Base-by-base conservation (phyloP, 23 red algal genomes). In the Porphyridium purpureum region DNA sequence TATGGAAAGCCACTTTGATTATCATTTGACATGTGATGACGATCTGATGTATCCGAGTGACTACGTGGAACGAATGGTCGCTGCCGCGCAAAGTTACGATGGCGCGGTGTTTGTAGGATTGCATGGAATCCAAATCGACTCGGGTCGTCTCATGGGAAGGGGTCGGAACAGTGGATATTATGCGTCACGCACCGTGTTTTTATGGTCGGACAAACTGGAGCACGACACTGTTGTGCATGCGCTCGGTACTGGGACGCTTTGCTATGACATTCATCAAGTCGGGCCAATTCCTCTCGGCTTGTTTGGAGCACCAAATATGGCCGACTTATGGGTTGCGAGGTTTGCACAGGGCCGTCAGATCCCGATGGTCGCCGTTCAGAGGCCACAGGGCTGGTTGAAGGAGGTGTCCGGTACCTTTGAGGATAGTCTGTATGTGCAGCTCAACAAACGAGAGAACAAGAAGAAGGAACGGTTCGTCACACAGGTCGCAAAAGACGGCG, bases 321-420 rank as follows among this genome's bases (percentile, higher is more conserved):
- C 80, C 3, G 80, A 85, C 50, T 31, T 85, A 21, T 85, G 80
- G 80, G 73, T 85, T 50, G 80, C 57, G n/a, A 33, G 64, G 36
- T 26, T 57, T 0, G 54, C 68, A 2, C 69, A 85, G 33, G 36
- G 50, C 14, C 33, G 56, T 4, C 22, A 65, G 19, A 22, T 85
- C 6, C 80, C 80, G 57, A 54, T 85, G 67, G 66, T 85, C 54
- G 65, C 67, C 6, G 52, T 85, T 11, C 58, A 57, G 15, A 66
- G 74, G 29, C 31, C 48, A 8, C 49, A 47, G 26, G 80, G 68
- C n/a, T 85, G 80, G 80, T 52, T 85, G 29, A 29, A 46, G 26
- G 80, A 85, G 49, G 66, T 85, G n/a, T 55, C 80, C 8, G 80
- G 80, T n/a, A 85, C 80, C 5, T 57, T 60, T 27, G 56, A 49